These are phyloP conservation scores for Aureobasidium zeae DNA, from an alignment of 2,329 filamentous ascomycete genomes.

Conservation along the genomic window DNA sequence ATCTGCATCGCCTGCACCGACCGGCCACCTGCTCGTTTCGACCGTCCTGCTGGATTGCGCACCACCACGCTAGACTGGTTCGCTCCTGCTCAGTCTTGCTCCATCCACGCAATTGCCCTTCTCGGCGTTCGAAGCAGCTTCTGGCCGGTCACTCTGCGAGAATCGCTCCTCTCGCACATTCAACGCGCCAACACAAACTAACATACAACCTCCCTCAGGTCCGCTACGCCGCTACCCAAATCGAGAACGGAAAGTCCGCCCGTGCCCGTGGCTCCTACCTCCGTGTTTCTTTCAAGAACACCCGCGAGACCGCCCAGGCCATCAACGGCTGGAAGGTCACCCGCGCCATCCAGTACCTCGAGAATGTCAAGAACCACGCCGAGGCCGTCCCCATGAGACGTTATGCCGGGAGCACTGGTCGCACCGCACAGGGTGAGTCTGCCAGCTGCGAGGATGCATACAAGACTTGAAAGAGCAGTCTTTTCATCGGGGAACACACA, in stretches of 20 bases:
- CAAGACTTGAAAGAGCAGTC: slow-evolving; percentile 19
- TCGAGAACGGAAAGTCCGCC: slow-evolving; percentile 84
- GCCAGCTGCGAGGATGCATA: slow-evolving; percentile 30
- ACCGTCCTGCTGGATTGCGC: slow-evolving; percentile 3
- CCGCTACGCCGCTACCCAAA: slow-evolving; percentile 90
- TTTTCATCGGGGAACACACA: slow-evolving; percentile 22
- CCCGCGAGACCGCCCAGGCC: slow-evolving; percentile 96
- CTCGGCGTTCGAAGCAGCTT: not conserved
- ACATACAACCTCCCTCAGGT: slow-evolving; percentile 48
- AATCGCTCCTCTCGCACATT: not conserved
- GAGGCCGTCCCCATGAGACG: slow-evolving; percentile 98
- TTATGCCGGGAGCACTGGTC: slow-evolving; percentile 91
- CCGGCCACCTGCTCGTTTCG: slow-evolving; percentile 9
- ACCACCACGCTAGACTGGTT: not conserved
- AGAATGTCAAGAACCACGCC: slow-evolving; percentile 94
- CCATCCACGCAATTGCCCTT: not conserved
- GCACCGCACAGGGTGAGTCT: slow-evolving; percentile 90
- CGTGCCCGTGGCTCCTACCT: slow-evolving; percentile 98
- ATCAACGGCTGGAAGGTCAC: slow-evolving; percentile 99
- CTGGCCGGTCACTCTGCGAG: not conserved
- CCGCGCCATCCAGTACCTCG: slow-evolving; percentile 91
- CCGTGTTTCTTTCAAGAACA: slow-evolving; percentile 99
- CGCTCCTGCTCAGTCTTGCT: not conserved
- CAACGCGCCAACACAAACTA: not conserved
- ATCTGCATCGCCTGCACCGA: not conserved